Base-by-base conservation (phyloP, 2,329 filamentous ascomycete species). In the Verticillium isaacii region DNA sequence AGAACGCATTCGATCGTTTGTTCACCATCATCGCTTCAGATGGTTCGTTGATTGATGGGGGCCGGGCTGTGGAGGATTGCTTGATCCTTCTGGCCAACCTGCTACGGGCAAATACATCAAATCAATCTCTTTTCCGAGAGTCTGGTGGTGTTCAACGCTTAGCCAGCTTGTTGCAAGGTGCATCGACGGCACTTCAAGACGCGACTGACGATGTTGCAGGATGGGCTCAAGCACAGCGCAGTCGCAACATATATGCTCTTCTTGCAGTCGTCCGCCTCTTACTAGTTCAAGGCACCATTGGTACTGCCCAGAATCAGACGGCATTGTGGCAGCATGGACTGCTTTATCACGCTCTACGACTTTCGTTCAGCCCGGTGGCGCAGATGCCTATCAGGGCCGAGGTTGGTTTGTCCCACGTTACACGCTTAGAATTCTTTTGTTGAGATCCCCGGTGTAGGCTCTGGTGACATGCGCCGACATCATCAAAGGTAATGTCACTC, bases 111-210 rank as follows among this genome's bases (percentile, higher is more conserved):
- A 98, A 98, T 72, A 80, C 88, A 1, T 95, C 93, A 2, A 99
- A 99, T 70, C 95, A 99, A 74, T 92, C 92, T 12, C 88, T 94
- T 61, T 98, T 99, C 74, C 86, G 94, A 61, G 95, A 99, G 73
- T 94, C 91, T 55, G 93, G 92, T 1, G 93, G 89, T 70, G 87
- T 96, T 15, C 82, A 85, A 25, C 89, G 88, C 67, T 80, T 97
- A 57, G 84, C 88, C 17, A 83, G 84, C 41, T 80, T 98, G 37
- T 80, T 97, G 23, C 82, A 84, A 69, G 81, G 84, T 66, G 80
- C 84, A 60, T 78, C 84, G 64, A 77, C 83, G 67, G 80, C 82
- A 62, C 77, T 81, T 61, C 81, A 82, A 45, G 77, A 82, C 19
- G 81, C 82, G 29, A 80, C 82, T 58, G 80, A 82, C 57, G 85